These are phyloP conservation scores for Ascoidea asiatica DNA, from an alignment of 805 yeast genomes.

Conservation along the genomic window DNA sequence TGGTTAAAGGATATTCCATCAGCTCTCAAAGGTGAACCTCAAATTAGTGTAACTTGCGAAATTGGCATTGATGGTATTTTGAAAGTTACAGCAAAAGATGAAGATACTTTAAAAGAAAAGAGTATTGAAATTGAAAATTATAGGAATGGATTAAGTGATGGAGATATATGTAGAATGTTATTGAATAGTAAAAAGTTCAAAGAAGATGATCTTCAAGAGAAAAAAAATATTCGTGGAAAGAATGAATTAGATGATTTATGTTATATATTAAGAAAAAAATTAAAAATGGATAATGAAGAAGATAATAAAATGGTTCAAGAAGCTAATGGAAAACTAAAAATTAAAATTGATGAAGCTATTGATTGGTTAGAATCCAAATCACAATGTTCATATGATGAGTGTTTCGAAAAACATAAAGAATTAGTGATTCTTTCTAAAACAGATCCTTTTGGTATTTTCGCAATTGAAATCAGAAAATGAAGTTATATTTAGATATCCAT, in stretches of 20 bases:
- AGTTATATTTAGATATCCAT: too few species aligned
- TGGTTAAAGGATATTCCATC: conserved; percentile 96
- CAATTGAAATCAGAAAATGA: too few species aligned
- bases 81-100: conserved; percentile 92
- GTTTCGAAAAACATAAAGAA: too few species aligned
- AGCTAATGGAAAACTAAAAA: too few species aligned
- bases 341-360: too few species aligned
- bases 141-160: conserved; percentile 96
- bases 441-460: too few species aligned
- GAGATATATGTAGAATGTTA: conserved; percentile 96
- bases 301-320: too few species aligned
- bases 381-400: too few species aligned
- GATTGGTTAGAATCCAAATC: too few species aligned
- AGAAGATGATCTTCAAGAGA: conserved; percentile 94
- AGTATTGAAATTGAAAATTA: conserved; percentile 97
- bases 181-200: conserved; percentile 94
- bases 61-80: conserved; percentile 95
- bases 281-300: too few species aligned
- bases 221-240: conserved; percentile 85
- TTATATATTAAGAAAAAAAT: too few species aligned
- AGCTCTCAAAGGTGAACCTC: conserved; percentile 98
- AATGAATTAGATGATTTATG: conserved; percentile 92
- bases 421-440: too few species aligned
- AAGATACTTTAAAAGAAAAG: conserved; percentile 96
- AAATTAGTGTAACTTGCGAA: conserved; percentile 94